These are phyloP conservation scores for Fusarium solani-melongenae DNA, from an alignment of 2,329 filamentous ascomycete genomes.

Conservation along the genomic window DNA sequence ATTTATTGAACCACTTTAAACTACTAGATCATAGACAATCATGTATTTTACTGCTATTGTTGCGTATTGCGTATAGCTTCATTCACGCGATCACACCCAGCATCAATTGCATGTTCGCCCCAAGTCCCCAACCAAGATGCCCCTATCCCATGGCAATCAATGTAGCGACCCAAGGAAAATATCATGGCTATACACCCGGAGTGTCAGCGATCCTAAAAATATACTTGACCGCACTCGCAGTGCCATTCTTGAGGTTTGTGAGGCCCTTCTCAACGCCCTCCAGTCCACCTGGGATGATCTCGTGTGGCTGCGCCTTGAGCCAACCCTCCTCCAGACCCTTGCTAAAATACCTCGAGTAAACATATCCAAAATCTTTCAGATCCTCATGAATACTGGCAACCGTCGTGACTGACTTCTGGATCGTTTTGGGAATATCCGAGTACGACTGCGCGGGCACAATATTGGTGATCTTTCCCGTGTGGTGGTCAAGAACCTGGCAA, in stretches of 20 bases:
- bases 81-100: not conserved
- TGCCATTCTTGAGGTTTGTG: not conserved
- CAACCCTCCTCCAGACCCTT: slow-evolving; percentile 18
- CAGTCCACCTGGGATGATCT: slow-evolving; percentile 19
- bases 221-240: slow-evolving; percentile 22
- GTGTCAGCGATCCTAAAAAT: slow-evolving; percentile 22
- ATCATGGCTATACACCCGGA: not conserved
- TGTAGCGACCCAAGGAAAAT: not conserved
- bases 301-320: slow-evolving; percentile 19
- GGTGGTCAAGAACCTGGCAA: slow-evolving; percentile 8
- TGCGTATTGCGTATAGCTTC: not conserved
- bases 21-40: not conserved
- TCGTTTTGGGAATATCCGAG: slow-evolving; percentile 23
- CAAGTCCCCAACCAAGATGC: not conserved
- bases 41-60: not conserved
- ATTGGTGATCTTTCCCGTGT: slow-evolving; percentile 16
- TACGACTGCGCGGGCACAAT: slow-evolving; percentile 24
- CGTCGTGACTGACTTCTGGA: slow-evolving; percentile 17
- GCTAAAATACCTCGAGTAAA: not conserved
- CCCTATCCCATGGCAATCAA: not conserved
- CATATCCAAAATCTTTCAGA: slow-evolving; percentile 12
- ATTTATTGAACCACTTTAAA: not conserved
- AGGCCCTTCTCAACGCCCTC: slow-evolving; percentile 13
- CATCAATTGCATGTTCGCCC: not conserved
- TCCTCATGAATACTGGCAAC: slow-evolving; percentile 23